Percentiles rank a stretch among this genome's conserved stretches.
These are phyloP conservation scores for Hymenoscyphus albidus DNA, from an alignment of 2,329 filamentous ascomycete species.

Conservation along the genomic window DNA sequence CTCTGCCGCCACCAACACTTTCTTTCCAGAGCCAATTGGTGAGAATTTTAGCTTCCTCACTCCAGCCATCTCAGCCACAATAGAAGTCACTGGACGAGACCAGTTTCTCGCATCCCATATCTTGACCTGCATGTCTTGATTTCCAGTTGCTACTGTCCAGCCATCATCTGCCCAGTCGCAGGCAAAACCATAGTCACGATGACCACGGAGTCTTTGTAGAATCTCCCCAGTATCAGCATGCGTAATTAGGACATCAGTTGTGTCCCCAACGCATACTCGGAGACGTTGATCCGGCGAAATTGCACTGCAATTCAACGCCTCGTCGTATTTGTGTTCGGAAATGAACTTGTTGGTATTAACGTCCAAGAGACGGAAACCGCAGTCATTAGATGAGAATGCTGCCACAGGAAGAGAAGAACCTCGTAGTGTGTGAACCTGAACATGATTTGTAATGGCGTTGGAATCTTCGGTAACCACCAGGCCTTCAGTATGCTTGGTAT, in stretches of 20 bases:
- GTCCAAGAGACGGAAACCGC: slow-evolving; percentile 55
- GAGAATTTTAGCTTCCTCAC: slow-evolving; percentile 69
- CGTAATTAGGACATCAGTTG: slow-evolving; percentile 60
- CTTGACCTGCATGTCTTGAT: slow-evolving; percentile 68
- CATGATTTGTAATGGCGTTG: slow-evolving; percentile 62
- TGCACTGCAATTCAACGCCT: slow-evolving; percentile 69
- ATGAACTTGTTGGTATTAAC: slow-evolving; percentile 56
- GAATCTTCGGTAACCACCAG: slow-evolving; percentile 45
- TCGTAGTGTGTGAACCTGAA: slow-evolving; percentile 54
- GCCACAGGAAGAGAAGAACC: slow-evolving; percentile 50
- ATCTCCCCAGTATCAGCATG: slow-evolving; percentile 62
- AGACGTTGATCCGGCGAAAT: slow-evolving; percentile 68
- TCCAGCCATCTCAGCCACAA: slow-evolving; percentile 64
- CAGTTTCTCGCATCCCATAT: slow-evolving; percentile 75
- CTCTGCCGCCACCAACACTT: slow-evolving; percentile 68
- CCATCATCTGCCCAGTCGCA: slow-evolving; percentile 79
- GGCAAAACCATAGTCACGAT: slow-evolving; percentile 69
- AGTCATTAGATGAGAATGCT: slow-evolving; percentile 61
- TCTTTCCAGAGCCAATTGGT: slow-evolving; percentile 62
- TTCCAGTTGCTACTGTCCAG: slow-evolving; percentile 70
- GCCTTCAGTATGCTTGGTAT: slow-evolving; percentile 35
- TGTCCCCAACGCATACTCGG: slow-evolving; percentile 70
- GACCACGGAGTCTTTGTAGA: slow-evolving; percentile 56
- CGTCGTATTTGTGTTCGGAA: slow-evolving; percentile 51
- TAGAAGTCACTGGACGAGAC: slow-evolving; percentile 51